phyloP scores from a whole-genome alignment of 305 asterid genomes.

The Lippia alba region DNA sequence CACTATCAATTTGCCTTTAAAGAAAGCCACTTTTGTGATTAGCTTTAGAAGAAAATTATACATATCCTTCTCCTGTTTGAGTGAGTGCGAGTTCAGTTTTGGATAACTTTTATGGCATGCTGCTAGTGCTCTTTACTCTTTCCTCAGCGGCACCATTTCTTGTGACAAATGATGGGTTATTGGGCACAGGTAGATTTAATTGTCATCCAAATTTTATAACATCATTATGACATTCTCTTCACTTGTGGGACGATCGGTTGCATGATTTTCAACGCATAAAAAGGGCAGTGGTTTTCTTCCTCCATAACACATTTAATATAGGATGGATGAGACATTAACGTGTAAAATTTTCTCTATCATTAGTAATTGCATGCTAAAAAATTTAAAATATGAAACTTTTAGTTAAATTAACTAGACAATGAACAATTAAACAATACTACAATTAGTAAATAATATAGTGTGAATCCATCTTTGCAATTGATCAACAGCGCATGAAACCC shows the following conservation, averaged over 20 bases:
- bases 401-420: too few species aligned
- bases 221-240: conserved; percentile 46
- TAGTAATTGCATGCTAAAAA: too few species aligned
- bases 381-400: too few species aligned
- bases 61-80: conserved; percentile 28
- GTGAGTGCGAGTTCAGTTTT: conserved; percentile 35
- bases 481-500: conserved; percentile 28
- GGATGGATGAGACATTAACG: too few species aligned
- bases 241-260: conserved; percentile 61
- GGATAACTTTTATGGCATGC: conserved; percentile 9
- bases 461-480: conserved; percentile 52
- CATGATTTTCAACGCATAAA: conserved; percentile 58
- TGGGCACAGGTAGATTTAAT: conserved; percentile 40
- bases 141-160: conserved; percentile 34
- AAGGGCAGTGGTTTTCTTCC: conserved; percentile 34
- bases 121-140: conserved; percentile 1
- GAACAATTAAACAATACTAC: too few species aligned
- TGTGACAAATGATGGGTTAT: conserved; percentile 50
- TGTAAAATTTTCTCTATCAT: too few species aligned
- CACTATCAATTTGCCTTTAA: not conserved
- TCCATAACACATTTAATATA: too few species aligned
- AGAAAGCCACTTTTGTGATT: not conserved
- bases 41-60: too few species aligned
- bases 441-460: conserved; percentile 1
- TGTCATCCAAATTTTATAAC: conserved; percentile 41